phyloP scores from a whole-genome alignment of 148 eudicot species.

The Suaeda aralocaspica region DNA sequence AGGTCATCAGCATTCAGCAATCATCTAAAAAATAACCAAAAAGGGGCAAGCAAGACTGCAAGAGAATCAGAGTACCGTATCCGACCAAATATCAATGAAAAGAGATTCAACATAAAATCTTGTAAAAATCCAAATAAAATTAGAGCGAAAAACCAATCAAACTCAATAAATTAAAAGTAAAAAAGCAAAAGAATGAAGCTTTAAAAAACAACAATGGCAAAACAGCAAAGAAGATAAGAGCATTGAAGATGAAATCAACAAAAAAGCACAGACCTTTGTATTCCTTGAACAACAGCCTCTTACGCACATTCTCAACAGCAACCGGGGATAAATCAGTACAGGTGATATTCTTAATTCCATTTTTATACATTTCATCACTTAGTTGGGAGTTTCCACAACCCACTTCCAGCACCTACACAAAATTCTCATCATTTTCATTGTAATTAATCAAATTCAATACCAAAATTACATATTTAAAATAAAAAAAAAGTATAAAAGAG shows the following conservation, averaged over 20 bases:
- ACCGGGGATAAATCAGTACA: conserved; percentile 87
- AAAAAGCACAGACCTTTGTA: conserved; percentile 47
- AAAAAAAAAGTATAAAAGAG: background rate
- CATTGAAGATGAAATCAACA: too few relatives aligned
- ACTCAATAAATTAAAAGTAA: too few relatives aligned
- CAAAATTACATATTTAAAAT: background rate
- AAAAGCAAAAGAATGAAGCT: too few relatives aligned
- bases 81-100: too few relatives aligned
- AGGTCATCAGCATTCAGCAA: background rate
- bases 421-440: background rate
- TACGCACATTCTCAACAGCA: conserved; percentile 73
- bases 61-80: too few relatives aligned
- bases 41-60: background rate
- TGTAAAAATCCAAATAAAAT: too few relatives aligned
- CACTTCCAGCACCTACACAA: conserved; percentile 73
- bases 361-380: conserved; percentile 73
- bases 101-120: too few relatives aligned
- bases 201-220: too few relatives aligned
- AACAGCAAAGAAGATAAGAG: too few relatives aligned
- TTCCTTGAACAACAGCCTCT: conserved; percentile 49
- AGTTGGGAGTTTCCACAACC: conserved; percentile 96
- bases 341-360: conserved; percentile 67
- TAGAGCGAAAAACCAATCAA: too few relatives aligned
- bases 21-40: background rate
- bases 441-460: background rate